Percentiles rank a stretch among this genome's conserved stretches.
Evolutionary conservation across 208 protist species (phyloP).

Genomic region (Acanthamoeba castellanii): DNA sequence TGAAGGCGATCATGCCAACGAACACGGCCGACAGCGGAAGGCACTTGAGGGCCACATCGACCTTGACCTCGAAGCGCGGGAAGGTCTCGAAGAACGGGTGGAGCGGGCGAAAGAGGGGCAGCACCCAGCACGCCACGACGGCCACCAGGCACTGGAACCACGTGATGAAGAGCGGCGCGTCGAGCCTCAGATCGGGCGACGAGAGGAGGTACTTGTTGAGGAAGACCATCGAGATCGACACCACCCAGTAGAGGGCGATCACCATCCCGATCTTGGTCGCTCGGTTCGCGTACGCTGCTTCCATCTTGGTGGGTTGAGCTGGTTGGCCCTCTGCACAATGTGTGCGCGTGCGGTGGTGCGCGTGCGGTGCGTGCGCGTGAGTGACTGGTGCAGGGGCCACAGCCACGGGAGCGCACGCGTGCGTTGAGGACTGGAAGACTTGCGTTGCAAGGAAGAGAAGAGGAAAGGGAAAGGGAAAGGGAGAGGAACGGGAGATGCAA

Average conservation of each 20-base stretch:
- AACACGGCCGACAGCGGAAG: constrained; percentile 87
- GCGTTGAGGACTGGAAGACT: no score
- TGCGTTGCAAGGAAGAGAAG: no score
- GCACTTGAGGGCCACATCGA: constrained; percentile 75
- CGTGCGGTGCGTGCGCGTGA: no score
- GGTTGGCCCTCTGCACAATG: no score
- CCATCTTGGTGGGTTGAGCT: no score
- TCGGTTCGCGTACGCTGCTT: background rate
- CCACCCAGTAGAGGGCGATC: constrained; percentile 79
- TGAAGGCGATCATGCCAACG: constrained; percentile 89
- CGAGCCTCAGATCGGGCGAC: background rate
- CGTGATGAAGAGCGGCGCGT: constrained; percentile 73
- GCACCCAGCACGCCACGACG: background rate
- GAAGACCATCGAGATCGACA: constrained; percentile 81
- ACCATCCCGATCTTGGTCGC: background rate
- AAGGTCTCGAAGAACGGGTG: constrained; percentile 16
- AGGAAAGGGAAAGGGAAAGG: no score
- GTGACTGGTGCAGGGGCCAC: no score
- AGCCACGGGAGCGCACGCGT: no score
- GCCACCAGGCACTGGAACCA: constrained; percentile 71
- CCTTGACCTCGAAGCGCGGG: constrained; percentile 83
- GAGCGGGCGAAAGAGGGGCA: background rate
- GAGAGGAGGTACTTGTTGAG: constrained; percentile 83
- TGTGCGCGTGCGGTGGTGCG: no score
- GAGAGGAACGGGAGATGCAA: no score